phyloP scores from a whole-genome alignment of 352 stramenopile species.

The Pythium brachiatum region DNA sequence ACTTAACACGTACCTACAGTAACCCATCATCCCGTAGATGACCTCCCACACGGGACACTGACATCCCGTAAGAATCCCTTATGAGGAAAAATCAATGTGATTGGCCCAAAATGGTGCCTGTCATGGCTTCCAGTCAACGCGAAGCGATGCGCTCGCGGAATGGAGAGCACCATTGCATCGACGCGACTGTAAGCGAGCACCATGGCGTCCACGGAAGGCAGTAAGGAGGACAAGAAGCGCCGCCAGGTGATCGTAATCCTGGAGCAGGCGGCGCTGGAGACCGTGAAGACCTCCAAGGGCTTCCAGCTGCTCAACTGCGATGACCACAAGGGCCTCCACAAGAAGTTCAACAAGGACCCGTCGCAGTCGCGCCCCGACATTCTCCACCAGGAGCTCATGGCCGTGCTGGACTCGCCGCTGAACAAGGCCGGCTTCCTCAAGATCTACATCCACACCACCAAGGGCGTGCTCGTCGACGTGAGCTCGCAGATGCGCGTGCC shows the following conservation, averaged over 20 bases:
- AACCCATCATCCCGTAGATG: not conserved
- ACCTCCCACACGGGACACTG: not conserved
- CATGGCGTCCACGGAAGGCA: conserved; percentile 16
- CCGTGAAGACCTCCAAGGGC: conserved; percentile 98
- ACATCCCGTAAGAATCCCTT: not conserved
- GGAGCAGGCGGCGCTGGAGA: conserved; percentile 98
- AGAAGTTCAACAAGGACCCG: conserved; percentile 96
- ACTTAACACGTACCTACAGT: no score
- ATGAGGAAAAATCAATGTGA: conserved; percentile 2
- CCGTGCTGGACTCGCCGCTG: conserved; percentile 97
- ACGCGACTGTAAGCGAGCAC: conserved; percentile 3
- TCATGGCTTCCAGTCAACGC: conserved; percentile 23
- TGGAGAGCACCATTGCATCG: conserved; percentile 1
- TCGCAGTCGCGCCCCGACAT: conserved; percentile 98
- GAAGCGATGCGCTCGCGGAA: conserved; percentile 7
- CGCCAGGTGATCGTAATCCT: conserved; percentile 96
- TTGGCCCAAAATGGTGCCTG: conserved; percentile 18
- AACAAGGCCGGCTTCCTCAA: conserved; percentile 99
- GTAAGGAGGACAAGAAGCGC: conserved; percentile 65
- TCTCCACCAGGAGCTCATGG: conserved; percentile 98
- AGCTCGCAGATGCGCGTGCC: conserved; percentile 98
- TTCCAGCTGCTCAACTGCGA: conserved; percentile 99
- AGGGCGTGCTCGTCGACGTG: conserved; percentile 98
- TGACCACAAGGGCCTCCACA: conserved; percentile 96
- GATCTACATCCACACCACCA: conserved; percentile 96